Conservation (phyloP, 441 rosid genomes). For the Adansonia rubrostipa region DNA sequence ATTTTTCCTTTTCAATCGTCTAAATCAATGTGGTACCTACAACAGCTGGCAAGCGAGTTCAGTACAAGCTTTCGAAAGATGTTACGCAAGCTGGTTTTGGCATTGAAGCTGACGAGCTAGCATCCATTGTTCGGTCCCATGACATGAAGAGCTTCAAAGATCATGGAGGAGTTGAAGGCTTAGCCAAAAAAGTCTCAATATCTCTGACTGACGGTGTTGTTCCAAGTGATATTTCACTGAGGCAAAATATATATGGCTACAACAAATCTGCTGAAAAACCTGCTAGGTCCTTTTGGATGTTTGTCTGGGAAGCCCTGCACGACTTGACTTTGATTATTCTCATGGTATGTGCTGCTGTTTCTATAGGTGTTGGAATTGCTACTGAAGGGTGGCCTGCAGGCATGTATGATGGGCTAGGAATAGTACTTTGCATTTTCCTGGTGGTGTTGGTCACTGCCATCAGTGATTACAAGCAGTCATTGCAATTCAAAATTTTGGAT, state of each 20-base stretch:
- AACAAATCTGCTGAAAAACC: constrained; percentile 70
- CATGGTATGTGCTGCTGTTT: constrained; percentile 48
- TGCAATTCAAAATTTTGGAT: constrained; percentile 58
- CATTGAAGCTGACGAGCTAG: constrained; percentile 58
- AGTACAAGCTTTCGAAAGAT: constrained; percentile 39
- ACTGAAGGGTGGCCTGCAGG: constrained; percentile 59
- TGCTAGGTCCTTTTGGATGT: constrained; percentile 48
- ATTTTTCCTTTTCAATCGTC: constrained; percentile 1
- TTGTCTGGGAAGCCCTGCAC: constrained; percentile 58
- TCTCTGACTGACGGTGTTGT: constrained; percentile 50
- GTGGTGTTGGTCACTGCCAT: constrained; percentile 53
- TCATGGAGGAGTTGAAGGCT: constrained; percentile 60
- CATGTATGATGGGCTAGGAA: constrained; percentile 52
- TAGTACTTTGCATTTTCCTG: constrained; percentile 46
- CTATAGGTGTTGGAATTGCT: constrained; percentile 51
- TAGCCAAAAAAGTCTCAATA: constrained; percentile 39
- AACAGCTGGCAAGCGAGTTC: constrained; percentile 50
- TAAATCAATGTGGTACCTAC: background rate
- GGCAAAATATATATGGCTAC: constrained; percentile 57
- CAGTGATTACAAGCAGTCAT: constrained; percentile 56
- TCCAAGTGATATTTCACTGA: constrained; percentile 38
- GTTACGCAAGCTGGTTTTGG: constrained; percentile 51
- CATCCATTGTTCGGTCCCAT: constrained; percentile 52
- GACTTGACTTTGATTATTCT: constrained; percentile 54
- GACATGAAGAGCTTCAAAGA: constrained; percentile 42